These are phyloP conservation scores for Leccinellum rugosiceps DNA, from an alignment of 768 basidiomycete species.

Conservation along the genomic window DNA sequence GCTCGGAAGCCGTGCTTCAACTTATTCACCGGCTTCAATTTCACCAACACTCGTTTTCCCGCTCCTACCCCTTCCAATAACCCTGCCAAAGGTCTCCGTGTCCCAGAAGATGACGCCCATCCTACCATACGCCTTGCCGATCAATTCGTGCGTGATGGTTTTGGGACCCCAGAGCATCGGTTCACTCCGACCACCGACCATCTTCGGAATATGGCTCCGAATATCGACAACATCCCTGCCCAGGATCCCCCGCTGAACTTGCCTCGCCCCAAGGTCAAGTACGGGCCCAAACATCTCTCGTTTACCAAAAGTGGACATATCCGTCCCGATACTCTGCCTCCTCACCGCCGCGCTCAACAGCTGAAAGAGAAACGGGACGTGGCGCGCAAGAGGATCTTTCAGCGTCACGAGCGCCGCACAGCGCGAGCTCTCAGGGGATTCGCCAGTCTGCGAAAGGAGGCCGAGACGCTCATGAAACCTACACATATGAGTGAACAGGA, in stretches of 20 bases:
- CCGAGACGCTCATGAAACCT: slow-evolving; percentile 17
- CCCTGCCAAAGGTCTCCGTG: slow-evolving; percentile 3
- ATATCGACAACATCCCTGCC: neutral
- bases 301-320: neutral
- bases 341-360: slow-evolving; percentile 1
- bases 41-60: slow-evolving; percentile 11
- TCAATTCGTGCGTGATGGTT: neutral
- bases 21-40: slow-evolving; percentile 11
- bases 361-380: slow-evolving; percentile 10
- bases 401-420: slow-evolving; percentile 3
- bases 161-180: neutral
- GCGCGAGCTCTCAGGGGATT: slow-evolving; percentile 1
- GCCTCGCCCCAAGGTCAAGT: slow-evolving; percentile 9
- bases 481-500: slow-evolving; percentile 19
- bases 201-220: neutral
- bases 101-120: slow-evolving; percentile 6
- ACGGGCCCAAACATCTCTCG: slow-evolving; percentile 18
- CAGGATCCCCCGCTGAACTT: neutral
- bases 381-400: neutral
- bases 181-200: neutral
- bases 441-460: slow-evolving; percentile 6
- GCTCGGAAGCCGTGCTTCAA: slow-evolving; percentile 20
- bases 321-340: neutral
- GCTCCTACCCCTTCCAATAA: slow-evolving; percentile 16
- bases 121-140: slow-evolving; percentile 7